Evolutionary conservation across 208 protist genomes (phyloP), one percentile per base, ranked within the genome.

Genomic region (Wallacemonas rigidus): DNA sequence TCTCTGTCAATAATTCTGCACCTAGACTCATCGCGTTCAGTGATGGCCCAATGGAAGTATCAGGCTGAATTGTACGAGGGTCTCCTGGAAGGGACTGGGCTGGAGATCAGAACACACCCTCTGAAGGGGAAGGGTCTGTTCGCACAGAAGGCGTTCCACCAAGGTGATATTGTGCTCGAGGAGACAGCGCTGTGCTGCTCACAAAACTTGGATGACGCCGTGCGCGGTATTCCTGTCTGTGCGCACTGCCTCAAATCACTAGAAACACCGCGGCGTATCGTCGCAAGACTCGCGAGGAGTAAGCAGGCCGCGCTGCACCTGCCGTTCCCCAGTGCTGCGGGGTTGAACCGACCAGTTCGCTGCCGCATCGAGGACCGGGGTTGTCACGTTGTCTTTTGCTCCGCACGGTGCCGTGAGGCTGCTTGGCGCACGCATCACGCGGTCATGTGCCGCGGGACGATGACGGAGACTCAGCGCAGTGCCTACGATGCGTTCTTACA

Each of bases 71-170:
- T 80, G 63, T 91, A 89, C 62, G 47, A 72, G 5, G 6, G 72
- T 7, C 56, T 81, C 12, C 74, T 85, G 11, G 70, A 78, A 2
- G 86, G 80, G 2, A 84, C 77, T 12, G 76, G 63, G 8, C 71
- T 85, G 44, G 67, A 68, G 45, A 80, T 94, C 47, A 55, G 75
- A 39, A 88, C 84, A 0, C 78, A 94, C 53, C 64, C 74, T 5
- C 51, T 87, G 35, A 93, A 92, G 50, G 88, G 90, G 38, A 92
- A 92, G 68, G 86, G 86, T 2, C 74, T 93, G 41, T 86, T 89
- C 43, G 63, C 85, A 3, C 62, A 48, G 3, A 60, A 53, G 4
- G 61, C 56, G 63, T 80, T 92, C 51, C 55, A 17, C 9, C 67
- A 76, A 35, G 77, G 75, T 43, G 83, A 80, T 26, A 71, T 84